These are phyloP conservation scores for Alternaria angustiovoidea DNA, from an alignment of 2,329 filamentous ascomycete genomes.

Conservation along the genomic window DNA sequence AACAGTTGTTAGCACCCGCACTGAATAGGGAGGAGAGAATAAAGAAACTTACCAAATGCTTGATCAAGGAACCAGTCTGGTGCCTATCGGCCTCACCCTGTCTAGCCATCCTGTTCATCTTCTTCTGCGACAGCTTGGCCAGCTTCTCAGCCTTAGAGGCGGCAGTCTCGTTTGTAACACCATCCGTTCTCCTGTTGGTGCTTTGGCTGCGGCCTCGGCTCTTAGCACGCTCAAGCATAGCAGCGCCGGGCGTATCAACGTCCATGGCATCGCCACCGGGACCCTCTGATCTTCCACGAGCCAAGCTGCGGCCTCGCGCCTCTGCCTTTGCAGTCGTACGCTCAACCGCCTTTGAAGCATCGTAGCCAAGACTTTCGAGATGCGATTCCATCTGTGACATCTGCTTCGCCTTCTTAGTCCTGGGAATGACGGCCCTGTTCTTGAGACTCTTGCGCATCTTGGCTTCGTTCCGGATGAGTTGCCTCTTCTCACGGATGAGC, in stretches of 20 bases:
- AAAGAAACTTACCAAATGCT: slow-evolving; percentile 81
- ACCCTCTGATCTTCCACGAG: slow-evolving; percentile 64
- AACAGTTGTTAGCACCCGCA: slow-evolving; percentile 22
- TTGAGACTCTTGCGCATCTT: slow-evolving; percentile 96
- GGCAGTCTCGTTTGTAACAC: slow-evolving; percentile 72
- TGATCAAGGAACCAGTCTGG: slow-evolving; percentile 78
- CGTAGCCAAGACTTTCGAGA: slow-evolving; percentile 84
- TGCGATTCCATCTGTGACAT: slow-evolving; percentile 87
- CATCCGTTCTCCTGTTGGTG: slow-evolving; percentile 76
- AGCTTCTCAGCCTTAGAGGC: slow-evolving; percentile 84
- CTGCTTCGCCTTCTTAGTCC: slow-evolving; percentile 80
- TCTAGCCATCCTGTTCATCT: slow-evolving; percentile 97
- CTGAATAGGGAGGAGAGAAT: background rate
- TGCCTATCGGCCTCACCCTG: slow-evolving; percentile 97
- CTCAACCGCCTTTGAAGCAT: slow-evolving; percentile 76
- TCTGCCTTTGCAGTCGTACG: slow-evolving; percentile 70
- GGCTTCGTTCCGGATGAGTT: slow-evolving; percentile 90
- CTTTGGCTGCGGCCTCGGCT: slow-evolving; percentile 72
- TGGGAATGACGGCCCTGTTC: slow-evolving; percentile 93
- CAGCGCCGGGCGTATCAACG: slow-evolving; percentile 54
- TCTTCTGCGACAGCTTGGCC: slow-evolving; percentile 91
- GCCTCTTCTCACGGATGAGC: slow-evolving; percentile 92
- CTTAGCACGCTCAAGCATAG: slow-evolving; percentile 66
- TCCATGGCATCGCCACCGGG: slow-evolving; percentile 77
- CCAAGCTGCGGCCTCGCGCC: slow-evolving; percentile 75